Base-by-base conservation (phyloP, 2,329 filamentous ascomycete genomes). In the Stagonosporopsis cucurbitacearum region DNA sequence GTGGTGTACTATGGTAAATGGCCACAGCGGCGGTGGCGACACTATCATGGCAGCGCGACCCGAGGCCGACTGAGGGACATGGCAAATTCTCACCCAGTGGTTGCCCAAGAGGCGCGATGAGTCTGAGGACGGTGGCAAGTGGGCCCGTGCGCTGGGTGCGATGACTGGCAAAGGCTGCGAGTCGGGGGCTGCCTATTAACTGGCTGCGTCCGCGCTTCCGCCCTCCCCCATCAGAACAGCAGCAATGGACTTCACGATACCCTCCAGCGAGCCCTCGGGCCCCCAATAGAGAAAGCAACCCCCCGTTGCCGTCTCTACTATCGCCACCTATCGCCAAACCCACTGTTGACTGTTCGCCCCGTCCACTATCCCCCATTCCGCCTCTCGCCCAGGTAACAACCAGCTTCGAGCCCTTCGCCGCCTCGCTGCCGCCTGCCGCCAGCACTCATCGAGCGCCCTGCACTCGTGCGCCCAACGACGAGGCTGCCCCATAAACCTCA, bases 241-340 rank as follows among this genome's bases (percentile, higher is more conserved):
- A 73, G 63, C 62, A 63, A 73, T 73, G 71, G 63, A 69, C 63
- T 65, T 67, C 62, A 69, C 68, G 58, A 73, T 67, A 64, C 61
- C 69, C 54, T 59, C 59, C 50, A 62, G 59, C 65, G 65, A 67
- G 68, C 66, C 66, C 66, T 63, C 58, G 60, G 67, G 68, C 69
- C 68, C 67, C 50, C 68, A 65, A 66, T 72, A 66, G 64, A 65
- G 60, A 54, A 55, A 50, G 58, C 56, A 58, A 57, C 57, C 33
- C 54, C 58, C 43, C 37, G 47, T 55, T 53, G 53, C 53, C 53
- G 49, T 62, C 64, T 62, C 48, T 65, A 30, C 30, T 8, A 32
- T 32, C 30, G 30, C 30, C 13, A 30, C 45, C 49, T 59, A 66
- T 63, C 59, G 62, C 59, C 50, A 48, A 41, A 32, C 37, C 55